Evolutionary conservation across 306 rosid genomes (phyloP), one percentile per base, ranked within the genome.

Genomic region (Rosa persica): DNA sequence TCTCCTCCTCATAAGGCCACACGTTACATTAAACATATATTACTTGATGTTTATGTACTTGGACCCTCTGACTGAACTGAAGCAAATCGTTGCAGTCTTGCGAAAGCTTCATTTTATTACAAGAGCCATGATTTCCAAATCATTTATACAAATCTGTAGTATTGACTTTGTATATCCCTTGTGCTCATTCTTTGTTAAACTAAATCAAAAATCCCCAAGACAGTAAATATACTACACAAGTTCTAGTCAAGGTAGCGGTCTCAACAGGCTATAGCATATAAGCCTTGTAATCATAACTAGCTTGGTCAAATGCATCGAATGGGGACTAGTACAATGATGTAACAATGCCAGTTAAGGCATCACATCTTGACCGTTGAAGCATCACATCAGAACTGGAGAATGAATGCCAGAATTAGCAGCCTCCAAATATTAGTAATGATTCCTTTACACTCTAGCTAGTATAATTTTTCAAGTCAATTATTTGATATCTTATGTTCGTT

Each of bases 211-310:
- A 64, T 27, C 16, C 15, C 16, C n/a, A 30, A 34, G 6, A 34
- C 17, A 36, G 60, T 1, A 7, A n/a, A 54, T 7, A 43, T 39
- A 19, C 4, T 54, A 19, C 4, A 54, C 11, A 20, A 54, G 4
- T 48, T 48, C 54, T 13, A 48, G 39, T 23, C 67, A 27, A 64
- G 72, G 49, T 40, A 40, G 48, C 72, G 72, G 72, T 67, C 72
- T 67, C 49, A 4, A 19, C 9, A 20, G 13, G 48, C 2, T 6
- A 34, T 15, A 57, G 22, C 34, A 8, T 57, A n/a, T 22, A 10
- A n/a, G 67, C 17, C 40, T 61, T 60, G 38, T 12, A 23, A 8
- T 58, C 25, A 58, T 61, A 61, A 61, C 38, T 20, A 17, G 7
- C 4, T 67, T 20, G 19, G 71, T 34, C 44, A 34, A 65, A 36